These are phyloP conservation scores for Fraxinus greggii DNA, from an alignment of 305 asterid genomes.

Conservation along the genomic window DNA sequence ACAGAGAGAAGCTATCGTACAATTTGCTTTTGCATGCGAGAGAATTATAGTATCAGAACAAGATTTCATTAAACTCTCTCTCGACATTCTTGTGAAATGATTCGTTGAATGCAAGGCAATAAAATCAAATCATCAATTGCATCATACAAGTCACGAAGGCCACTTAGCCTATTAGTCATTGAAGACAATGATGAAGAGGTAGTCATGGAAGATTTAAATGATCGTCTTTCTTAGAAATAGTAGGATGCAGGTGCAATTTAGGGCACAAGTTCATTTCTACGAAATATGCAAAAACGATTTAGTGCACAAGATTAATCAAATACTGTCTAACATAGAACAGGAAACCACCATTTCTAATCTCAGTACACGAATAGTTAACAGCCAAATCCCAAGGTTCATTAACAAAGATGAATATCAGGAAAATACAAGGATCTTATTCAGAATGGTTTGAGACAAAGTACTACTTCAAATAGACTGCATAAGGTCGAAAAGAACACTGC, in stretches of 20 bases:
- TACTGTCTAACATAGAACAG: background rate
- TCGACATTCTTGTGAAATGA: background rate
- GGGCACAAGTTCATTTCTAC: background rate
- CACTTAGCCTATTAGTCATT: conserved; percentile 1
- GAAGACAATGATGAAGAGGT: conserved; percentile 24
- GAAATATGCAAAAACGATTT: background rate
- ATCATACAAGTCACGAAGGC: conserved; percentile 17
- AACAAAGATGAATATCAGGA: background rate
- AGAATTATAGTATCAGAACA: background rate
- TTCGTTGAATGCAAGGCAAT: background rate
- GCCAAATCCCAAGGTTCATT: background rate
- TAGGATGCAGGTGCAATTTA: background rate
- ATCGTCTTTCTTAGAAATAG: conserved; percentile 16
- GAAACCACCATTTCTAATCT: background rate
- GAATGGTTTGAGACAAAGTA: background rate
- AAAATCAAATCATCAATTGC: conserved; percentile 9
- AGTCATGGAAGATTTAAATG: conserved; percentile 13
- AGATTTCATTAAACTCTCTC: background rate
- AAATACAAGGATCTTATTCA: background rate
- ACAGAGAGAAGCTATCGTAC: conserved; percentile 13
- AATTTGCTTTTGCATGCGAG: conserved; percentile 2
- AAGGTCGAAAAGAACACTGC: conserved; percentile 3
- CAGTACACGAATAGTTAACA: background rate
- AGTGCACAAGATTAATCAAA: background rate
- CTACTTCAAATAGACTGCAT: background rate